Percentiles rank a stretch among this genome's conserved stretches.
These are phyloP conservation scores for Microstroma glucosiphilum DNA, from an alignment of 1,284 basidiomycete species.

Conservation along the genomic window DNA sequence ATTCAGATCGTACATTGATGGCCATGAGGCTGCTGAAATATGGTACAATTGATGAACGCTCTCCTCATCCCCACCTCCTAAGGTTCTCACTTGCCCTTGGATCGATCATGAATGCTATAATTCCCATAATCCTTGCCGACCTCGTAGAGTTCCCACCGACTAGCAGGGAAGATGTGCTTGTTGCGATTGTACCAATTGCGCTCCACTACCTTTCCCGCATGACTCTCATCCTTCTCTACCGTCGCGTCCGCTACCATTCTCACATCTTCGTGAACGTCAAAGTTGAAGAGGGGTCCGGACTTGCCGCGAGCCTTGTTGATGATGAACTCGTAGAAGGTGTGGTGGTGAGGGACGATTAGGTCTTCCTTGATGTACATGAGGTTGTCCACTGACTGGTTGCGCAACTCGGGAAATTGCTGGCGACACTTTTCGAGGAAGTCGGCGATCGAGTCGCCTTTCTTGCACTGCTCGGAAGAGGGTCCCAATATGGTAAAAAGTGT, in stretches of 20 bases:
- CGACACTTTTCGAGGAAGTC: constrained; percentile 87
- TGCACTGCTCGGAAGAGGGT: constrained; percentile 64
- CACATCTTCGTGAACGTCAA: constrained; percentile 98
- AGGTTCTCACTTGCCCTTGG: constrained; percentile 8
- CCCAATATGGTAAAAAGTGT: not conserved
- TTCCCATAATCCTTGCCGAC: constrained; percentile 39
- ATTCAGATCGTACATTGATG: not conserved
- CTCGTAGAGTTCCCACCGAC: constrained; percentile 47
- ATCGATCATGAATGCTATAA: constrained; percentile 36
- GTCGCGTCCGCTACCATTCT: constrained; percentile 90
- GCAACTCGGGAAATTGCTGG: constrained; percentile 82
- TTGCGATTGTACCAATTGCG: constrained; percentile 90
- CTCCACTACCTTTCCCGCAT: constrained; percentile 95
- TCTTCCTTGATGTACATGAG: constrained; percentile 86
- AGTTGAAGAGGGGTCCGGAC: constrained; percentile 94
- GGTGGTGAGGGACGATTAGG: constrained; percentile 62
- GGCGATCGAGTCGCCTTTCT: constrained; percentile 91
- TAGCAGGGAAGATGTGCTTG: constrained; percentile 93
- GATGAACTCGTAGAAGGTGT: constrained; percentile 98
- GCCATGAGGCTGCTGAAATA: not conserved
- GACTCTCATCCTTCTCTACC: constrained; percentile 94
- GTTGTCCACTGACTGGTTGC: constrained; percentile 84
- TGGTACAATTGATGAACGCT: too few species aligned
- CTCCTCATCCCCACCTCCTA: not conserved
- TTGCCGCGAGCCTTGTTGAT: constrained; percentile 97